Percentiles rank a stretch among this genome's conserved stretches.
phyloP scores from a whole-genome alignment of 208 protist species.

The Giardia duodenalis region DNA sequence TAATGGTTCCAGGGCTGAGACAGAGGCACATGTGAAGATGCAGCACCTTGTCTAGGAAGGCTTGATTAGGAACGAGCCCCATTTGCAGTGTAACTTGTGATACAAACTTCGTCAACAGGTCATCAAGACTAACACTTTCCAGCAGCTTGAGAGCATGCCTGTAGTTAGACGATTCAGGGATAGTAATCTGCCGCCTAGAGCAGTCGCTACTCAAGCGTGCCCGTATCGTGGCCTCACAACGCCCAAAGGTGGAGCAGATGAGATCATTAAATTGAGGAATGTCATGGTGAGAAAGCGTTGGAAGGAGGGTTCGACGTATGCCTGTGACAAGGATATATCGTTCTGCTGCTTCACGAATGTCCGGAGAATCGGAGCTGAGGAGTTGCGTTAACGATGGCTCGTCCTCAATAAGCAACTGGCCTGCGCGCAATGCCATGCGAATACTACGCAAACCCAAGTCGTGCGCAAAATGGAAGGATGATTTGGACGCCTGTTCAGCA shows the following conservation, averaged over 20 bases:
- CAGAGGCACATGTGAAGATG: not conserved
- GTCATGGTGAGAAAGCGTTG: not conserved
- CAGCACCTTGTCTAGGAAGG: not conserved
- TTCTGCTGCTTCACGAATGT: too few relatives aligned
- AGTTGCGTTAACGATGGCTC: not conserved
- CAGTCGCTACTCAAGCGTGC: not conserved
- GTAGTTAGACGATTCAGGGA: too few relatives aligned
- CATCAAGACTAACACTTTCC: not conserved
- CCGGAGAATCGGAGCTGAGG: not conserved
- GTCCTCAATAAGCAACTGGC: not conserved
- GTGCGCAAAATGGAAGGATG: too few relatives aligned
- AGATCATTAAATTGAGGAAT: not conserved
- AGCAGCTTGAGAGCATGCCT: too few relatives aligned
- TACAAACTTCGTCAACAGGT: not conserved
- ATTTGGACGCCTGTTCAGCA: too few relatives aligned
- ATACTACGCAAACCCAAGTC: not conserved
- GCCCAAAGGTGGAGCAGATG: not conserved
- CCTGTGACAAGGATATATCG: not conserved
- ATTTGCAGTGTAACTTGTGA: not conserved
- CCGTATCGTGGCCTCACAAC: not conserved
- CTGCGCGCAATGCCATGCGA: not conserved
- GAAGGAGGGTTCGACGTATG: not conserved
- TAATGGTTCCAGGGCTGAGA: not conserved
- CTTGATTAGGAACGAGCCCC: not conserved
- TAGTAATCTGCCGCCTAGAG: too few relatives aligned